Conservation (phyloP, 176 grass and related monocot species). For the Eremochloa ophiuroides region DNA sequence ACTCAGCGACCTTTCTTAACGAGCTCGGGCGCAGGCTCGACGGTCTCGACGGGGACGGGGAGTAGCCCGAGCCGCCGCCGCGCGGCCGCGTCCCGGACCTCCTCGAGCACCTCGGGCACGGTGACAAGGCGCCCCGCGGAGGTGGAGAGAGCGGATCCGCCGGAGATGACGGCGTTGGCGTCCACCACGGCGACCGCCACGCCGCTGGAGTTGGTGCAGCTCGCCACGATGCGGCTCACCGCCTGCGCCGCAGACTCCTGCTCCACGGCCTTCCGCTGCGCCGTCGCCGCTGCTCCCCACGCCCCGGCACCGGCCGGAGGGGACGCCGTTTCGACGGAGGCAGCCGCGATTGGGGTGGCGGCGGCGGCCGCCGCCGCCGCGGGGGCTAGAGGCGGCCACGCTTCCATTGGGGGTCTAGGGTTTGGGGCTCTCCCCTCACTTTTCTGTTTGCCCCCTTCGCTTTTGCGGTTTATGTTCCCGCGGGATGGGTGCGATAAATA, state of each 20-base stretch:
- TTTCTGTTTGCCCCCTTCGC: not conserved
- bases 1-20: conserved; percentile 64
- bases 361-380: not conserved
- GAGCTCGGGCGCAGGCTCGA: conserved; percentile 74
- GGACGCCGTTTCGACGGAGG: not conserved
- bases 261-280: conserved; percentile 26
- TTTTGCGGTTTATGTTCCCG: not conserved
- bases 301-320: not conserved
- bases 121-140: conserved; percentile 62
- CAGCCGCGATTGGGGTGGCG: not conserved
- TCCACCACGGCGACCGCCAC: conserved; percentile 80
- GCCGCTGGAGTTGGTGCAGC: conserved; percentile 39
- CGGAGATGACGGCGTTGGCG: conserved; percentile 80
- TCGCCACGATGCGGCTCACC: conserved; percentile 53
- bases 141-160: conserved; percentile 47
- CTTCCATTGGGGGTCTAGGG: conserved; percentile 58
- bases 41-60: conserved; percentile 57
- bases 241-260: conserved; percentile 28
- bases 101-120: conserved; percentile 73
- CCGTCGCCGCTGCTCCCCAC: conserved; percentile 4
- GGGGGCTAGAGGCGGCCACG: conserved; percentile 42
- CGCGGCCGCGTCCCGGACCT: conserved; percentile 72
- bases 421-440: conserved; percentile 29
- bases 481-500: conserved; percentile 5
- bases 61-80: conserved; percentile 58